These are phyloP conservation scores for Oryza australiensis DNA, from an alignment of 176 grass and related monocot genomes.

Conservation along the genomic window DNA sequence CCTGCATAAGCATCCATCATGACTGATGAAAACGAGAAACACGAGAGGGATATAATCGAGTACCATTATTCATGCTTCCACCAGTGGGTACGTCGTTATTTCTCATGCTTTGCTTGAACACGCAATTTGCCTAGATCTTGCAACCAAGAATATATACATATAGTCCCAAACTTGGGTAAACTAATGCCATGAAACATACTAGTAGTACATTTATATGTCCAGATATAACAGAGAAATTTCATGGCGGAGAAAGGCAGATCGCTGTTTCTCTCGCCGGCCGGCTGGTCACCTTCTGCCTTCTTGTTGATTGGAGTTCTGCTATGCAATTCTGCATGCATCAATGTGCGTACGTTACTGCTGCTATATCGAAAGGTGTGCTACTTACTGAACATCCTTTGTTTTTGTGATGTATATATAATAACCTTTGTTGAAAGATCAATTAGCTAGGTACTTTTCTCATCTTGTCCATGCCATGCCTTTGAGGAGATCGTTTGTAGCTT, in stretches of 20 bases:
- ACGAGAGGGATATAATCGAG: background rate
- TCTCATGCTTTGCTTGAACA: slow-evolving; percentile 8
- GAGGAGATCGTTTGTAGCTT: slow-evolving; percentile 35
- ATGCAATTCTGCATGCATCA: slow-evolving; percentile 1
- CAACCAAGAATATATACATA: slow-evolving; percentile 4
- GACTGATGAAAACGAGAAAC: background rate
- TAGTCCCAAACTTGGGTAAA: background rate
- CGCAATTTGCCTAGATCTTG: background rate
- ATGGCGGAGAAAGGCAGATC: slow-evolving; percentile 30
- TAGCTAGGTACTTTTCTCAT: slow-evolving; percentile 42
- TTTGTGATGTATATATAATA: slow-evolving; percentile 42
- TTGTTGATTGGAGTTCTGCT: slow-evolving; percentile 30
- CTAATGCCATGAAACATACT: background rate
- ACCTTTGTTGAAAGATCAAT: slow-evolving; percentile 46
- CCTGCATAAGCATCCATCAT: slow-evolving; percentile 23
- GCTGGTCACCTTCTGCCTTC: slow-evolving; percentile 36
- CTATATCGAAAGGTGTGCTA: slow-evolving; percentile 47
- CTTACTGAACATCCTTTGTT: slow-evolving; percentile 41
- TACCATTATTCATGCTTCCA: background rate
- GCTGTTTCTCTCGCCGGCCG: slow-evolving; percentile 35
- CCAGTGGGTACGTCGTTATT: background rate
- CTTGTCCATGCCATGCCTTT: slow-evolving; percentile 36
- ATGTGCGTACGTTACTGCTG: slow-evolving; percentile 30
- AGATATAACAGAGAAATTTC: background rate
- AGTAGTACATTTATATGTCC: background rate